Evolutionary conservation across 2,329 filamentous ascomycete genomes (phyloP).

Genomic region (Ophiosphaerella narmari): DNA sequence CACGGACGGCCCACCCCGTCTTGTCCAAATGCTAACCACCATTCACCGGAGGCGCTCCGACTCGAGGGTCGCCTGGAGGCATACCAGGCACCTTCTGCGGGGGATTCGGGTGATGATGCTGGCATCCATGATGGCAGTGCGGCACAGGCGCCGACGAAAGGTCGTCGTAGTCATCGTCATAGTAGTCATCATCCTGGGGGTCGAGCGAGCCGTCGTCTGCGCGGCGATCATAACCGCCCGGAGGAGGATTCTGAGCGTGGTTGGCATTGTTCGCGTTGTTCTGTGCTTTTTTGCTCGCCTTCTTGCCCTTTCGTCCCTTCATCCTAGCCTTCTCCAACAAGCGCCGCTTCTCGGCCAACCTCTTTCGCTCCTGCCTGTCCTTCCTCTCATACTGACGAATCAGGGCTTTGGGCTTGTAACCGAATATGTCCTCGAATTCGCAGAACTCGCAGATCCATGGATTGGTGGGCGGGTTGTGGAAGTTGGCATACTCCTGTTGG

Average conservation of each 20-base stretch:
- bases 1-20: conserved; percentile 48
- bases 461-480: conserved; percentile 77
- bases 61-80: conserved; percentile 32
- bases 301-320: conserved; percentile 88
- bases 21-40: conserved; percentile 42
- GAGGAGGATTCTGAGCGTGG: conserved; percentile 35
- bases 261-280: conserved; percentile 40
- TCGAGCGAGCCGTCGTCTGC: conserved; percentile 39
- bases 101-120: conserved; percentile 29
- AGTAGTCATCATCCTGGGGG: conserved; percentile 43
- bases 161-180: conserved; percentile 46
- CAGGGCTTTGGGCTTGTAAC: conserved; percentile 79
- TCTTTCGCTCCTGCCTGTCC: conserved; percentile 80
- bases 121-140: conserved; percentile 39
- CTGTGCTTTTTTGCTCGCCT: conserved; percentile 67
- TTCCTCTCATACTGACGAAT: conserved; percentile 95
- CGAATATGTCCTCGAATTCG: conserved; percentile 96
- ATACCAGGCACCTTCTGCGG: conserved; percentile 25
- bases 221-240: conserved; percentile 37
- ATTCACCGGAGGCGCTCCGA: conserved; percentile 26
- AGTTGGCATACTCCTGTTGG: conserved; percentile 76
- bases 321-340: conserved; percentile 91
- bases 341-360: conserved; percentile 82
- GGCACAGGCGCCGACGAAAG: conserved; percentile 18
- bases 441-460: conserved; percentile 98